Evolutionary conservation across 148 eudicot species (phyloP), one percentile per base, ranked within the genome.

Genomic region (Nyssa sinensis): DNA sequence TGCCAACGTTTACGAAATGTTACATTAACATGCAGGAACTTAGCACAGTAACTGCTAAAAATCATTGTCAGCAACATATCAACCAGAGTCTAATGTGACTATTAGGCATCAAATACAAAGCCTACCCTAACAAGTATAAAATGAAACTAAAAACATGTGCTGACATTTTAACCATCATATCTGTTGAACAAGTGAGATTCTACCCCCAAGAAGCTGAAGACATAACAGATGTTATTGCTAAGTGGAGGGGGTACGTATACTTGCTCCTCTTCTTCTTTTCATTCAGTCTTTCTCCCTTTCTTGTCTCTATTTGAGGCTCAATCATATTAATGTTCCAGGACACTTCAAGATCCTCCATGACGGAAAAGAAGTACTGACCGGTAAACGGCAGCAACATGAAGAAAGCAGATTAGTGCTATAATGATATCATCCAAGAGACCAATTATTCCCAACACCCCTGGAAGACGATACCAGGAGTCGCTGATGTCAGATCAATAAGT

Each of bases 341-440:
- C 39, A 34, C 28, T 49, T 84, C 83, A 89, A 62, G 90, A 79
- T 60, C 88, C 94, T 27, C 97, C 93, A 77, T 90, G 96, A 27
- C 98, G 92, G 27, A 62, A 76, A 73, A 95, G 82, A 31, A 95
- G 89, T 69, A 89, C 85, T 44, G 96, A 86, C 60, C 98, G 89
- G 77, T 95, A 92, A 59, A 92, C 83, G 64, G 97, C 91, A 77
- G 96, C 98, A 39, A 92, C 89, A 55, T 95, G 91, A 16, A 95
- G 85, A 84, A 90, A 89, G 85, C 91, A 92, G 70, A 92, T 82
- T 60, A 95, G 85, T 59, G 87, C 78, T 63, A 95, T 81, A 57
- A 95, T 87, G 58, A 77, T 14, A 85, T 95, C 98, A 69, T 95
- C 98, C 71, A 94, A 63, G 21, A 88, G 84, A 79, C 98, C 97